Base-by-base conservation (phyloP, 768 basidiomycete species). In the Leccinum fibrillosum region DNA sequence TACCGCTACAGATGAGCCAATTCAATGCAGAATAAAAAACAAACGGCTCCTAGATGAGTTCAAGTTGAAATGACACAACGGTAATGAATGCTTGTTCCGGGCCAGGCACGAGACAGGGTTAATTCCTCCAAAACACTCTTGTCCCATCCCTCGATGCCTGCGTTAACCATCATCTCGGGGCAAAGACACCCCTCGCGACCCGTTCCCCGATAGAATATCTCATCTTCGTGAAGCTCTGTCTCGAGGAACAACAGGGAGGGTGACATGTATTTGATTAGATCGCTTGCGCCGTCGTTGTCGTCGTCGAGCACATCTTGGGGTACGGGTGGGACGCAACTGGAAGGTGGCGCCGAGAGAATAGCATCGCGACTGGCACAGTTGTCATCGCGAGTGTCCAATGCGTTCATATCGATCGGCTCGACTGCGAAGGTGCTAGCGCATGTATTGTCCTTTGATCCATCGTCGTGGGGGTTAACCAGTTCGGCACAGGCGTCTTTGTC, bases 161-260 rank as follows among this genome's bases (percentile, higher is more conserved):
- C 42, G 2, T 56, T 37, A 25, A 54, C 19, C 62, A 64, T 63
- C 58, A 55, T 58, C 8, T 64, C 60, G 0, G 63, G 59, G 17
- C 50, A 61, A 6, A 61, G 37, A 34, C 55, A 63, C 12, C 55
- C 57, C n/a, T 61, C 57, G 8, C 34, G 59, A 13, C 55, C 59
- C 0, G 62, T 52, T 12, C 25, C 25, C 15, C 48, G 19, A 35
- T 55, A 47, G 44, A 56, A 42, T 13, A 59, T 49, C 1, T 56
- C 64, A 5, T 52, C 52, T 25, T 53, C 55, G 19, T 60, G n/a
- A 9, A 57, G 5, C 9, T 45, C 37, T 1, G 17, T 47, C 28
- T 42, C 56, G 6, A 39, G 11, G 19, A 26, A 32, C 8, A n/a
- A 23, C 19, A 37, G 6, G 30, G 42, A 34, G 9, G 21, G 53